Conservation (phyloP, 495 filamentous ascomycete genomes). For the Annulohypoxylon stygium region DNA sequence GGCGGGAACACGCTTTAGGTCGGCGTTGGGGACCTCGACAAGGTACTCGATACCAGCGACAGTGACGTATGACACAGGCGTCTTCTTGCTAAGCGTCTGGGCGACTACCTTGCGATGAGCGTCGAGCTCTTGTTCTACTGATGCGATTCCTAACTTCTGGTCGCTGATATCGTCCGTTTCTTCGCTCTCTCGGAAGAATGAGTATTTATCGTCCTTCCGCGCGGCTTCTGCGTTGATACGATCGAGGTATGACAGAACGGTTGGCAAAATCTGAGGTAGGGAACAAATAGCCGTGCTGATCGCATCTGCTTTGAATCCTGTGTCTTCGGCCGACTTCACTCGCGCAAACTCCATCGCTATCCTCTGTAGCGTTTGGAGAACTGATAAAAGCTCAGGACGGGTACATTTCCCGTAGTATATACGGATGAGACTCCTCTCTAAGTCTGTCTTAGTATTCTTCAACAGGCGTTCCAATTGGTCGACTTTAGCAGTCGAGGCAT, state of each 20-base stretch:
- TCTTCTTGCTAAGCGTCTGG: conserved; percentile 75
- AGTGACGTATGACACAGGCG: conserved; percentile 78
- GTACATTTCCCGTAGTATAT: conserved; percentile 98
- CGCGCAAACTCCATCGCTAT: conserved; percentile 80
- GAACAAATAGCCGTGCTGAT: conserved; percentile 80
- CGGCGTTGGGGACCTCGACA: conserved; percentile 85
- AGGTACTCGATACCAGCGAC: conserved; percentile 94
- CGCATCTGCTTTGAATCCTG: conserved; percentile 78
- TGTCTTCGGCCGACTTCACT: conserved; percentile 73
- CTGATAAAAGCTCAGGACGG: conserved; percentile 86
- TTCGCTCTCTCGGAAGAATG: conserved; percentile 88
- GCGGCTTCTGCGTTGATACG: conserved; percentile 90
- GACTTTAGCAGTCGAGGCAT: conserved; percentile 71
- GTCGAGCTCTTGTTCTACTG: conserved; percentile 87
- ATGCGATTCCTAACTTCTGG: conserved; percentile 91
- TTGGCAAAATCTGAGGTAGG: conserved; percentile 79
- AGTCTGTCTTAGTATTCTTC: conserved; percentile 77
- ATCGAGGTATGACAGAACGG: conserved; percentile 79
- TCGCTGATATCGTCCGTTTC: conserved; percentile 88
- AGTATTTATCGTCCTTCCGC: conserved; percentile 88
- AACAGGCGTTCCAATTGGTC: conserved; percentile 81
- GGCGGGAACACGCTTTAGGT: conserved; percentile 87
- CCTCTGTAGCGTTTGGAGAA: conserved; percentile 85
- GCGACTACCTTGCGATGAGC: conserved; percentile 79
- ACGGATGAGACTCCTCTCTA: conserved; percentile 91